A percentile compares a stretch with the other conserved stretches of the same genome.
Evolutionary conservation across 208 protist species (phyloP).

Genomic region (Trypanosoma congolense): DNA sequence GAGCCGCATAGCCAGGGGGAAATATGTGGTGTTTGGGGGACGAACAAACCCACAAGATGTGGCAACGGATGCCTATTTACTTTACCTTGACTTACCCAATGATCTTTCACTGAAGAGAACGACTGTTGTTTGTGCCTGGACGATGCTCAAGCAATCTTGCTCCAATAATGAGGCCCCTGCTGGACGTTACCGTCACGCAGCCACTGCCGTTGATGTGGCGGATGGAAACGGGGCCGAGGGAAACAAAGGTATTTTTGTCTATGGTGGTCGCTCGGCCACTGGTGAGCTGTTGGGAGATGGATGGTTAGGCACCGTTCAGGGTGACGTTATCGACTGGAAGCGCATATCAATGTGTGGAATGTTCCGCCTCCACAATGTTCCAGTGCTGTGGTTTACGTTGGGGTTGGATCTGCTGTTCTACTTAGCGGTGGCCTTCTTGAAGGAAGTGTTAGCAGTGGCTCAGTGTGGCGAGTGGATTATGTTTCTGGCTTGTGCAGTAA

Average conservation of each 20-base stretch:
- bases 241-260: constrained; percentile 30
- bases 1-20: constrained; percentile 30
- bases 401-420: constrained; percentile 6
- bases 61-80: constrained; percentile 36
- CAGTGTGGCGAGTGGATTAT: constrained; percentile 23
- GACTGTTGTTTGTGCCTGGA: constrained; percentile 13
- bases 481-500: constrained; percentile 12
- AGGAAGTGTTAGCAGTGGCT: constrained; percentile 9
- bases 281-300: constrained; percentile 26
- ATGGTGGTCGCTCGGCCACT: constrained; percentile 40
- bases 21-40: constrained; percentile 77
- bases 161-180: constrained; percentile 3
- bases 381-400: constrained; percentile 24
- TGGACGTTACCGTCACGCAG: constrained; percentile 48
- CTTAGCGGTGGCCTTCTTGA: constrained; percentile 24
- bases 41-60: constrained; percentile 66
- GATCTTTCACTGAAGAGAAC: not conserved
- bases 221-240: not conserved
- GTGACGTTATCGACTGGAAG: constrained; percentile 25
- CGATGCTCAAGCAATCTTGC: not conserved
- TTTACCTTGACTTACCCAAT: constrained; percentile 31
- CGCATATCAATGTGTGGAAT: constrained; percentile 9
- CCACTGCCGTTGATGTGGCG: constrained; percentile 5
- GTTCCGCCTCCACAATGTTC: constrained; percentile 45
- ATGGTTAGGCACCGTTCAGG: constrained; percentile 30